Base-by-base conservation (phyloP, 129 eudicot genomes). In the Flaveria linearis region DNA sequence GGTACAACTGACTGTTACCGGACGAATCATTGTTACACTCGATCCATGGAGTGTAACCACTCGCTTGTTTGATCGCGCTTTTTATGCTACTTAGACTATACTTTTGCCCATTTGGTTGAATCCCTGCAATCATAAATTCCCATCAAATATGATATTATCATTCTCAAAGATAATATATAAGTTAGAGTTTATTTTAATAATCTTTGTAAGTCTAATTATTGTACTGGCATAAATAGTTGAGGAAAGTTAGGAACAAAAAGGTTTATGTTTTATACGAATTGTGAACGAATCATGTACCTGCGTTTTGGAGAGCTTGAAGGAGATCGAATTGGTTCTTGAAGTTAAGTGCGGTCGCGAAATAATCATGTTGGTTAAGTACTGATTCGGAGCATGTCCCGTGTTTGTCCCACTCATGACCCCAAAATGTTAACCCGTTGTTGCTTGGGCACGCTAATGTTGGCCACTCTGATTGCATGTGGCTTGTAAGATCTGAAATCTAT, bases 321-420 rank as follows among this genome's bases (percentile, higher is more conserved):
- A 92, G 88, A 46, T 88, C 49, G 1, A 84, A 30, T 46, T 86
- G 55, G 9, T 74, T 72, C 82, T 90, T 88, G 70, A 92, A 76
- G 66, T 68, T 72, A 47, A 92, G 96, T 10, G 95, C 84, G 0
- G 92, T 68, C 5, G 86, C 75, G 53, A 92, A 92, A 63, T 92
- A 92, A 14, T 46, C 76, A 10, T 83, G 96, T 69, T 90, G 84
- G 16, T 86, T 82, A 4, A 92, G 89, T 22, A 82, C 75, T 4
- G 94, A 88, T 73, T 88, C 90, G 0, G 93, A 73, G 77, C 98
- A 92, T 2, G 96, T 92, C 26, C 98, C 98, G 13, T 92, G 98
- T 67, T 92, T 92, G 33, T 83, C 83, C 98, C 98, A 92, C 74
- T 92, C 98, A 30, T 90, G 98, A 43, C 83, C 84, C 98, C 98